A percentile compares a stretch with the other conserved stretches of the same genome.
phyloP scores from a whole-genome alignment of 2,329 filamentous ascomycete genomes.

The Cordyceps cateniannulata region DNA sequence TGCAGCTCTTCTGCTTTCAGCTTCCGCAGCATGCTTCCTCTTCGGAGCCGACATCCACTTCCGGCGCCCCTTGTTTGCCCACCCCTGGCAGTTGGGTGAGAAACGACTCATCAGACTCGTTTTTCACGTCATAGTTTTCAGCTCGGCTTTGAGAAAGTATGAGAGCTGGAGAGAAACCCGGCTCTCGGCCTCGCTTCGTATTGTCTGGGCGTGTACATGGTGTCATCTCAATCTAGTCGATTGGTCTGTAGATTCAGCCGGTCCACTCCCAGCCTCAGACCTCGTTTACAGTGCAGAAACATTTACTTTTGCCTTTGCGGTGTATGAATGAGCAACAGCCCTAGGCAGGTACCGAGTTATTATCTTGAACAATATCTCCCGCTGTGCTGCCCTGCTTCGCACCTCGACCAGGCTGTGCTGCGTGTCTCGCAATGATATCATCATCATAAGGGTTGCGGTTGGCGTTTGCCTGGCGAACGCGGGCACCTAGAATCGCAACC shows the following conservation, averaged over 20 bases:
- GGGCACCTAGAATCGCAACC: not conserved
- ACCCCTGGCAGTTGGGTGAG: not conserved
- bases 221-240: not conserved
- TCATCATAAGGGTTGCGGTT: not conserved
- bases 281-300: not conserved
- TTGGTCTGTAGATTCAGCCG: not conserved
- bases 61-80: not conserved
- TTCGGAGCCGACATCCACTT: constrained; percentile 8
- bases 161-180: not conserved
- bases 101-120: constrained; percentile 6
- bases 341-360: no score
- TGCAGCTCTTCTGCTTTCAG: not conserved
- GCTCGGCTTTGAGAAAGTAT: not conserved
- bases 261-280: not conserved
- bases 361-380: no score
- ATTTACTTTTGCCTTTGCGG: no score
- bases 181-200: not conserved
- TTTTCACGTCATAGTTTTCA: not conserved
- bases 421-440: no score
- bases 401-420: no score
- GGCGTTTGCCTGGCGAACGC: not conserved
- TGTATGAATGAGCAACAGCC: no score
- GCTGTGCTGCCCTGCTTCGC: no score
- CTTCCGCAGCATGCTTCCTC: not conserved
- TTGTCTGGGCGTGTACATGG: not conserved